A percentile compares a stretch with the other conserved stretches of the same genome.
phyloP scores from a whole-genome alignment of 345 rosid species.

The Clarkia xantiana region DNA sequence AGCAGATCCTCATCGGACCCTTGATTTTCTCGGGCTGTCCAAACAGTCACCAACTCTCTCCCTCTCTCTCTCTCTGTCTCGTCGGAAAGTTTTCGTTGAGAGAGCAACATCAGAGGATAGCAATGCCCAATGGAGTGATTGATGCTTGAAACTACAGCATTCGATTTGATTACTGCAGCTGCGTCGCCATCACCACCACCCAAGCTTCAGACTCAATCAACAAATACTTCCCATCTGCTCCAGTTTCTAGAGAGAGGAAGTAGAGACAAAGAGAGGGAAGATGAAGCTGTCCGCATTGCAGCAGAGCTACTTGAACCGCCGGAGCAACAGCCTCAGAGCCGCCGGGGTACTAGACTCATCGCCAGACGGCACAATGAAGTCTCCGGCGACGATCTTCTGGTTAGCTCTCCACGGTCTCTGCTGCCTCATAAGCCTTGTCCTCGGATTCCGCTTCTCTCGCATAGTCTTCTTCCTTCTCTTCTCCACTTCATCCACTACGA shows the following conservation, averaged over 20 bases:
- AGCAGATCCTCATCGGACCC: too few relatives aligned
- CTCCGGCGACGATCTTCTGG: slow-evolving; percentile 65
- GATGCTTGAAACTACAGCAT: too few relatives aligned
- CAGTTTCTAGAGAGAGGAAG: not conserved
- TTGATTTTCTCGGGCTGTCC: too few relatives aligned
- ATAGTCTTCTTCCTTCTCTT: slow-evolving; percentile 79
- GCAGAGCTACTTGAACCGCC: slow-evolving; percentile 72
- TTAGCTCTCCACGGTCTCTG: slow-evolving; percentile 58
- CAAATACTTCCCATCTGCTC: too few relatives aligned
- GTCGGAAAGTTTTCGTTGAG: too few relatives aligned
- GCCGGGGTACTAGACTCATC: slow-evolving; percentile 50
- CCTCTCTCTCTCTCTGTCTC: too few relatives aligned
- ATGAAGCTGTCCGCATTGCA: slow-evolving; percentile 82
- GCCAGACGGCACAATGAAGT: slow-evolving; percentile 39
- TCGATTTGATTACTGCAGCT: too few relatives aligned
- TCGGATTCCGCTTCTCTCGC: slow-evolving; percentile 90
- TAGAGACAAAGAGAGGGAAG: slow-evolving; percentile 14
- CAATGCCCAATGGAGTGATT: too few relatives aligned
- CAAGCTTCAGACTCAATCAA: too few relatives aligned
- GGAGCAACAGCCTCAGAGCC: slow-evolving; percentile 45
- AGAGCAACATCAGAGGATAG: too few relatives aligned
- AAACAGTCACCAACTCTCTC: too few relatives aligned
- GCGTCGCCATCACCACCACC: too few relatives aligned
- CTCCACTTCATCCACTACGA: slow-evolving; percentile 39
- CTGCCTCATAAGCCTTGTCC: slow-evolving; percentile 75